Evolutionary conservation across 2,329 filamentous ascomycete genomes (phyloP).

Genomic region (Aspergillus sp.): DNA sequence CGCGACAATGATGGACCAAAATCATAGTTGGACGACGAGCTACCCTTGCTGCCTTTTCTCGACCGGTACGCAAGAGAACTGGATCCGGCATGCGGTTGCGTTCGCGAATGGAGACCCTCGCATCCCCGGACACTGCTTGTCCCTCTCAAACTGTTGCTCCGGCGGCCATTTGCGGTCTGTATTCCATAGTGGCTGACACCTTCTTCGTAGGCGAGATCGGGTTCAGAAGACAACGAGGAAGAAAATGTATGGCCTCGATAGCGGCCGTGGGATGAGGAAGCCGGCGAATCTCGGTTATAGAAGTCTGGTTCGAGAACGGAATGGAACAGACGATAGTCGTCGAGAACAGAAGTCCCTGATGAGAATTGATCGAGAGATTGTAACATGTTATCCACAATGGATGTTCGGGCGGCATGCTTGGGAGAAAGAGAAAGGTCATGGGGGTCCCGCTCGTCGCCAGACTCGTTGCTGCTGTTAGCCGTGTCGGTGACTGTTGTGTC

Average conservation of each 20-base stretch:
- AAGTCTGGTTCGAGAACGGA: constrained; percentile 36
- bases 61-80: constrained; percentile 29
- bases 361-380: constrained; percentile 82
- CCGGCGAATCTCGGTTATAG: constrained; percentile 24
- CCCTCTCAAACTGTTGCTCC: constrained; percentile 64
- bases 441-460: constrained; percentile 35
- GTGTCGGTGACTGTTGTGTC: constrained; percentile 26
- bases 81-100: constrained; percentile 21
- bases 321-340: constrained; percentile 33
- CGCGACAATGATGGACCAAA: constrained; percentile 46
- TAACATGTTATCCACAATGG: constrained; percentile 92
- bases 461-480: constrained; percentile 27
- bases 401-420: constrained; percentile 72
- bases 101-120: constrained; percentile 34
- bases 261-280: constrained; percentile 32
- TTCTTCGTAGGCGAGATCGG: constrained; percentile 39
- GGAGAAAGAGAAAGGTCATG: constrained; percentile 81
- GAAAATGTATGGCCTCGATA: constrained; percentile 54
- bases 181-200: constrained; percentile 34
- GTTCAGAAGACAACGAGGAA: constrained; percentile 54
- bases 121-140: constrained; percentile 55
- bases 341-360: constrained; percentile 26
- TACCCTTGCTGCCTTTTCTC: constrained; percentile 64
- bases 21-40: constrained; percentile 71
- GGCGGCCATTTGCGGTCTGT: constrained; percentile 47